phyloP scores from a whole-genome alignment of 1,284 basidiomycete genomes.

The Austroboletus sp. region DNA sequence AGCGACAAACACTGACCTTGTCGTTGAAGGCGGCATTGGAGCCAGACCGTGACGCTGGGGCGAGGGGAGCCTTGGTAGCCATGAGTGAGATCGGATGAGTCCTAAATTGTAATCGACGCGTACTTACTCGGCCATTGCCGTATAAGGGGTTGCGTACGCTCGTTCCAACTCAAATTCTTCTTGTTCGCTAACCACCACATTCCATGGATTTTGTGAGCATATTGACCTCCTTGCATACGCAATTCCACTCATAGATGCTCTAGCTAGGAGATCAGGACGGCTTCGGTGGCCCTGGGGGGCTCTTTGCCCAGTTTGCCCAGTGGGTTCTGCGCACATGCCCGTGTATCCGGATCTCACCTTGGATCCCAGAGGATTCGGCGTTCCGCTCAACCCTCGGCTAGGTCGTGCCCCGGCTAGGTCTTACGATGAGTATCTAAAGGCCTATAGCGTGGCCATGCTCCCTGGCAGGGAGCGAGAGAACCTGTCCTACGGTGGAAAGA shows the following conservation, averaged over 20 bases:
- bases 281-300: conserved; percentile 41
- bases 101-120: conserved; percentile 18
- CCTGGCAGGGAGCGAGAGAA: conserved; percentile 77
- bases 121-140: conserved; percentile 27
- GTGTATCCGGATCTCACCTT: conserved; percentile 9
- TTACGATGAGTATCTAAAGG: conserved; percentile 78
- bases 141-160: conserved; percentile 29
- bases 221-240: neutral
- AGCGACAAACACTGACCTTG: conserved; percentile 46
- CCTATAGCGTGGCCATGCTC: conserved; percentile 83
- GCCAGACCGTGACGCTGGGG: conserved; percentile 38
- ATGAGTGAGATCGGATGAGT: conserved; percentile 29
- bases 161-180: conserved; percentile 1
- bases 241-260: conserved; percentile 14
- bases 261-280: conserved; percentile 52
- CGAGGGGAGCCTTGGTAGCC: conserved; percentile 35
- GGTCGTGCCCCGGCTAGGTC: conserved; percentile 52
- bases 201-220: conserved; percentile 59
- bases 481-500: conserved; percentile 94
- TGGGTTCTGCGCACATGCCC: conserved; percentile 21
- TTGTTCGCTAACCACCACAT: conserved; percentile 21
- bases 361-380: conserved; percentile 46
- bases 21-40: conserved; percentile 77
- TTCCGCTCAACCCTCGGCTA: conserved; percentile 40
- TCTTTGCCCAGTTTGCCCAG: conserved; percentile 61